Percentiles rank a stretch among this genome's conserved stretches.
phyloP scores from a whole-genome alignment of 2,329 filamentous ascomycete genomes.

The Neonectria coccinea region DNA sequence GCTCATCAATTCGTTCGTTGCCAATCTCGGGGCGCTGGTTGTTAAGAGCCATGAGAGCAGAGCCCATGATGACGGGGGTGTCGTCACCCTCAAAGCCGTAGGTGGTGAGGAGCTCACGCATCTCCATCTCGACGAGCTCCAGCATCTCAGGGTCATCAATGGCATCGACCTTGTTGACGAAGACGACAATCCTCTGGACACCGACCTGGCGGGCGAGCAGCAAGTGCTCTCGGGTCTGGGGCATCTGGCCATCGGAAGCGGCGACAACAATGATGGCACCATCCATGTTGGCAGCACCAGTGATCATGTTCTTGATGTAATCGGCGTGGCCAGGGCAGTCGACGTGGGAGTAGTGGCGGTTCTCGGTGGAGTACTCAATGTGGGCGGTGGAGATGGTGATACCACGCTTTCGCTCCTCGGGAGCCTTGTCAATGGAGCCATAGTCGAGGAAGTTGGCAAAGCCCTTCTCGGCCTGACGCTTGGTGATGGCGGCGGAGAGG shows the following conservation, averaged over 20 bases:
- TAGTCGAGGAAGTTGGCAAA: constrained; percentile 96
- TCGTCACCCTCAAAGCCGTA: constrained; percentile 99
- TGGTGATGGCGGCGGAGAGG: constrained; percentile 97
- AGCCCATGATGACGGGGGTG: constrained; percentile 96
- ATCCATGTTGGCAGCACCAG: constrained; percentile 99
- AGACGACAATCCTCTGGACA: constrained; percentile 97
- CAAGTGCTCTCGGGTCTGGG: constrained; percentile 98
- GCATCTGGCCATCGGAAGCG: constrained; percentile 99
- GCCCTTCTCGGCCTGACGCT: constrained; percentile 95
- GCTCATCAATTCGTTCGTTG: constrained; percentile 87
- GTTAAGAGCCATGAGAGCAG: constrained; percentile 93
- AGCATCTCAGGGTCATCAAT: constrained; percentile 99
- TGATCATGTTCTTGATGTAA: constrained; percentile 99
- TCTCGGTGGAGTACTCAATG: constrained; percentile 96
- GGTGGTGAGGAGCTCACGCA: constrained; percentile 92
- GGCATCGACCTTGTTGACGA: constrained; percentile 99
- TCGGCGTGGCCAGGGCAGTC: constrained; percentile 99
- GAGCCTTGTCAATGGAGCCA: constrained; percentile 97
- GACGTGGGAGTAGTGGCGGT: constrained; percentile 98
- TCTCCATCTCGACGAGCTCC: constrained; percentile 99
- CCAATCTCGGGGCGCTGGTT: constrained; percentile 89
- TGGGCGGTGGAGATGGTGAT: constrained; percentile 99
- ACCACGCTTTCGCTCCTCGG: constrained; percentile 99
- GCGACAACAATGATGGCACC: constrained; percentile 99
- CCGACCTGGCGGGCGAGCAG: constrained; percentile 97